Evolutionary conservation across 257 asterid genomes (phyloP).

Genomic region (Striga asiatica): DNA sequence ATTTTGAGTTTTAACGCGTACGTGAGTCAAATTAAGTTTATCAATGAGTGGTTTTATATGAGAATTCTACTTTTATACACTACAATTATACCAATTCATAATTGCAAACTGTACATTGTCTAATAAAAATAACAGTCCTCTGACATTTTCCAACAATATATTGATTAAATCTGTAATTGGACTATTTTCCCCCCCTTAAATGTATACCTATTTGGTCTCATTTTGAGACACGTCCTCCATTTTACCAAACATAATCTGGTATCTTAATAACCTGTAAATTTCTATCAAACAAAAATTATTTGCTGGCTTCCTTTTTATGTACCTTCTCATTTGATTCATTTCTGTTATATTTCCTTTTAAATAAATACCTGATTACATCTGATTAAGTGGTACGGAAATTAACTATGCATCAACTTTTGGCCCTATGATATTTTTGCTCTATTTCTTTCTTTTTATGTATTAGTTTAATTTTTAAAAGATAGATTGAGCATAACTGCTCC

Average conservation of each 20-base stretch:
- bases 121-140: neutral
- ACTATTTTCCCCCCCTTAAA: neutral
- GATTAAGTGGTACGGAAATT: slow-evolving; percentile 9
- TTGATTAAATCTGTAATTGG: neutral
- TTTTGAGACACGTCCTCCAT: slow-evolving; percentile 21
- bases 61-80: too few relatives aligned
- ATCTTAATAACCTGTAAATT: slow-evolving; percentile 8
- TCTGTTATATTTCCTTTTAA: neutral
- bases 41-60: too few relatives aligned
- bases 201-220: neutral
- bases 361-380: neutral
- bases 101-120: slow-evolving; percentile 6
- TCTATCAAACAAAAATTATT: slow-evolving; percentile 17
- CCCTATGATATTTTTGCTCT: too few relatives aligned
- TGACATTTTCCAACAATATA: neutral
- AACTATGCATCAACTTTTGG: neutral
- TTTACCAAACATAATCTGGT: slow-evolving; percentile 9
- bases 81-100: too few relatives aligned
- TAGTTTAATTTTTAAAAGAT: too few relatives aligned
- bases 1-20: too few relatives aligned
- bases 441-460: too few relatives aligned
- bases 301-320: slow-evolving; percentile 8
- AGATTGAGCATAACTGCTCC: too few relatives aligned
- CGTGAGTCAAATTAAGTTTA: too few relatives aligned
- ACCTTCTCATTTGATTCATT: neutral